Percentiles rank a stretch among this genome's conserved stretches.
Conservation (phyloP, 2,329 filamentous ascomycete species). For the Xylariaceae sp. region DNA sequence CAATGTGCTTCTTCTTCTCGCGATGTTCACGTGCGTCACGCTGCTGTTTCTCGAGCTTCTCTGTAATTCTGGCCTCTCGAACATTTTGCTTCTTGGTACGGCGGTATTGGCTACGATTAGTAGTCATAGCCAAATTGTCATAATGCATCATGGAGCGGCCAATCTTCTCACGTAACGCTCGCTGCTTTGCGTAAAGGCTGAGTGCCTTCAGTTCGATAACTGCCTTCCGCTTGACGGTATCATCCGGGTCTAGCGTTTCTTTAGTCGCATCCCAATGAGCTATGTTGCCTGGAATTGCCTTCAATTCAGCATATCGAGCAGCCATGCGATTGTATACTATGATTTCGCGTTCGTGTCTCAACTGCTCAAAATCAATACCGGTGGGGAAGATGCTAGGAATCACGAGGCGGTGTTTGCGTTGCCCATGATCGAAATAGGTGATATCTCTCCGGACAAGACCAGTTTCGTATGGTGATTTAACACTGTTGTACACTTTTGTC, state of each 20-base stretch:
- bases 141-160: conserved; percentile 90
- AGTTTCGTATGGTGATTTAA: conserved; percentile 65
- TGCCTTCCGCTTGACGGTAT: conserved; percentile 78
- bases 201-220: conserved; percentile 95
- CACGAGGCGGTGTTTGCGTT: conserved; percentile 69
- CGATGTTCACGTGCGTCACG: conserved; percentile 91
- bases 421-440: conserved; percentile 72
- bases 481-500: conserved; percentile 59
- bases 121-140: conserved; percentile 94
- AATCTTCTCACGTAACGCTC: conserved; percentile 76
- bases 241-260: conserved; percentile 62
- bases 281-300: conserved; percentile 76
- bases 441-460: conserved; percentile 54
- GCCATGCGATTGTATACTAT: conserved; percentile 87
- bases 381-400: conserved; percentile 85
- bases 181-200: conserved; percentile 81
- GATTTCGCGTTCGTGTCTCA: conserved; percentile 80
- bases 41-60: conserved; percentile 98
- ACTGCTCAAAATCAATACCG: conserved; percentile 79
- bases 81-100: conserved; percentile 96
- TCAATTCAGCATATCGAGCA: conserved; percentile 77
- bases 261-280: conserved; percentile 80
- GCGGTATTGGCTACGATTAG: conserved; percentile 83
- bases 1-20: conserved; percentile 94
- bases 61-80: conserved; percentile 90